Evolutionary conservation across 495 filamentous ascomycete genomes (phyloP).

Genomic region (Tuber umbilicatum): DNA sequence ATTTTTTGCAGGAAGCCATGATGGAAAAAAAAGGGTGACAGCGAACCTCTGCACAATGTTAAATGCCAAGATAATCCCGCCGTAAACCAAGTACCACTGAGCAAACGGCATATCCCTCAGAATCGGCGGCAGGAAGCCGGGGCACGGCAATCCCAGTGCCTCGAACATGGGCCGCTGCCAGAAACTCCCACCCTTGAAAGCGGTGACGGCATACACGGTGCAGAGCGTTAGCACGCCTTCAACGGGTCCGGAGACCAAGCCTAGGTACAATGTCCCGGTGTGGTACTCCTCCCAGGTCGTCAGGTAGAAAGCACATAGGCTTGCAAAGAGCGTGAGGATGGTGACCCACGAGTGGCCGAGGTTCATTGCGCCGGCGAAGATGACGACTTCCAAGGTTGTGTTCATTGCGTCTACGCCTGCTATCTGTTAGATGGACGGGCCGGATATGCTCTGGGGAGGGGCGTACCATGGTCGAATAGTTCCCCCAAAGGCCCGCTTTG

Average conservation of each 20-base stretch:
- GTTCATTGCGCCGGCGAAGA: slow-evolving; percentile 87
- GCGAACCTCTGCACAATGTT: slow-evolving; percentile 62
- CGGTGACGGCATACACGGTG: slow-evolving; percentile 76
- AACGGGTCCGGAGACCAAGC: slow-evolving; percentile 87
- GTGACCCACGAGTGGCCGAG: slow-evolving; percentile 90
- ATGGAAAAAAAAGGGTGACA: slow-evolving; percentile 10
- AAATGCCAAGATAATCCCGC: slow-evolving; percentile 69
- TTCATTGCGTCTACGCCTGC: slow-evolving; percentile 87
- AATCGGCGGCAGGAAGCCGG: slow-evolving; percentile 58
- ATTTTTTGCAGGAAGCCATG: not conserved
- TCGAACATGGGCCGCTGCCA: slow-evolving; percentile 78
- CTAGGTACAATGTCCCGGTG: slow-evolving; percentile 87
- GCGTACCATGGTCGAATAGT: slow-evolving; percentile 87
- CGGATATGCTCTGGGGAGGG: not conserved
- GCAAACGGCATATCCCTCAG: slow-evolving; percentile 76
- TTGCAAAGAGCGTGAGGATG: slow-evolving; percentile 73
- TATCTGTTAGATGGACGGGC: slow-evolving; percentile 11
- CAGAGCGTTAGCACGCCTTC: slow-evolving; percentile 86
- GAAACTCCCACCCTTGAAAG: slow-evolving; percentile 76
- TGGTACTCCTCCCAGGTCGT: slow-evolving; percentile 99
- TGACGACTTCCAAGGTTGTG: slow-evolving; percentile 83
- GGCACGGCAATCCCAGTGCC: slow-evolving; percentile 60
- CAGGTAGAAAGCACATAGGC: slow-evolving; percentile 67
- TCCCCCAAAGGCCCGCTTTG: slow-evolving; percentile 93
- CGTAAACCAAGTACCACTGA: slow-evolving; percentile 91